Evolutionary conservation across 78 protist genomes (phyloP), one percentile per base, ranked within the genome.

Genomic region (Dictyostelium citrinum): DNA sequence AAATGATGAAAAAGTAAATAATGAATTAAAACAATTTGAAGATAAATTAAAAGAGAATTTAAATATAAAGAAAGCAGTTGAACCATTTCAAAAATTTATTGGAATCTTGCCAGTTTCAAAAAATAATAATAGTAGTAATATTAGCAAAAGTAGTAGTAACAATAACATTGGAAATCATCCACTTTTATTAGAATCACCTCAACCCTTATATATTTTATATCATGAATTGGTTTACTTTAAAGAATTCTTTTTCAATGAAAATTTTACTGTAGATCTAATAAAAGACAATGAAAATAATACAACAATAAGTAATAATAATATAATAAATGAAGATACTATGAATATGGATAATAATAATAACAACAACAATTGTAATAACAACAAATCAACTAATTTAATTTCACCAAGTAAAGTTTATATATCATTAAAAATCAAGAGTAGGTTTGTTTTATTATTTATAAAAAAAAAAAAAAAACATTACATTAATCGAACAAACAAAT

Each of bases 1-100:
- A 60, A 39, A 78, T 9, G 43, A 43, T 58, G 43, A 67, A 61
- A 86, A 78, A 77, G 35, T 58, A 12, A 22, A 37, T 39, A 67
- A 45, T 22, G 46, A 76, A 3, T 64, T 86, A 14, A 46, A 77
- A 16, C 37, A 60, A 7, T 86, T 86, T 29, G 80, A 86, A 43
- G 51, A 39, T 45, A 86, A 86, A 46, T 41, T 86, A 16, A 86
- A 78, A 37, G 27, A 10, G 2, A 29, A 14, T 31, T 37, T 86
- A 14, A 37, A 81, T 39, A 10, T 46, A 5, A 12, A 60, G 8
- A n/a, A 77, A 20, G 29, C 81, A 14, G 24, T 60, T 0, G 68
- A 78, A 67, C 84, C 93, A 33, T 72, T 86, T 20, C 83, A 86
- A 61, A 55, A 64, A 24, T 46, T 61, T 64, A 86, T 86, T 27